Percentiles rank a stretch among this genome's conserved stretches.
phyloP scores from a whole-genome alignment of 805 yeast genomes.

The Komagataella kurtzmanii region DNA sequence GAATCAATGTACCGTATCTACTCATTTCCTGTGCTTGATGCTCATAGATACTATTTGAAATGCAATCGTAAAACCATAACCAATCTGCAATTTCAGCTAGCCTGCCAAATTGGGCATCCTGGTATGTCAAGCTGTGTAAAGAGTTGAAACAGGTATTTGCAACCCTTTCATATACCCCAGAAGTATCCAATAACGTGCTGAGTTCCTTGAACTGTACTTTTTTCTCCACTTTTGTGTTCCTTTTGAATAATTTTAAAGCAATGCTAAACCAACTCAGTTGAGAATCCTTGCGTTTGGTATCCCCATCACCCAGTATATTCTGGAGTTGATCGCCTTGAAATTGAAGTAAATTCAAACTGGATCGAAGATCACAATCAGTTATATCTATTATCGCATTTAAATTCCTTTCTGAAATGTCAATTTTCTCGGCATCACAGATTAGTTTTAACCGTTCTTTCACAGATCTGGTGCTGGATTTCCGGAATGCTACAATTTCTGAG shows the following conservation, averaged over 20 bases:
- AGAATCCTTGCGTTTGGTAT: slow-evolving; percentile 36
- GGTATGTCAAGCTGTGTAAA: slow-evolving; percentile 46
- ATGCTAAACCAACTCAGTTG: slow-evolving; percentile 55
- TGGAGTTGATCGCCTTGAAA: slow-evolving; percentile 27
- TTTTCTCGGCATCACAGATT: slow-evolving; percentile 41
- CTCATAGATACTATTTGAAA: slow-evolving; percentile 24
- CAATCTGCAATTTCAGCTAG: slow-evolving; percentile 61
- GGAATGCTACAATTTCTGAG: slow-evolving; percentile 61
- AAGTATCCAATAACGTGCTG: slow-evolving; percentile 28
- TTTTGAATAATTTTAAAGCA: slow-evolving; percentile 46
- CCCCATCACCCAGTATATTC: slow-evolving; percentile 8
- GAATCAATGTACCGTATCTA: slow-evolving; percentile 41
- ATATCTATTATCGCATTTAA: slow-evolving; percentile 54
- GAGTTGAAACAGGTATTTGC: slow-evolving; percentile 58
- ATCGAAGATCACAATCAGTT: slow-evolving; percentile 75
- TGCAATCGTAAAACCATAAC: slow-evolving; percentile 58
- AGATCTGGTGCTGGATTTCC: slow-evolving; percentile 36
- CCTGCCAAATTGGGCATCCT: slow-evolving; percentile 48
- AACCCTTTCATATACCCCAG: slow-evolving; percentile 47
- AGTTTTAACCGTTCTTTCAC: slow-evolving; percentile 32
- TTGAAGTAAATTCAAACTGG: slow-evolving; percentile 74
- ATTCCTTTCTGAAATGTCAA: slow-evolving; percentile 31
- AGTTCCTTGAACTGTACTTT: slow-evolving; percentile 35
- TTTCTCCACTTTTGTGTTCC: slow-evolving; percentile 30
- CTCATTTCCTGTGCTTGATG: slow-evolving; percentile 32